These are phyloP conservation scores for Hypoxylon sp. DNA, from an alignment of 2,329 filamentous ascomycete species.

Conservation along the genomic window DNA sequence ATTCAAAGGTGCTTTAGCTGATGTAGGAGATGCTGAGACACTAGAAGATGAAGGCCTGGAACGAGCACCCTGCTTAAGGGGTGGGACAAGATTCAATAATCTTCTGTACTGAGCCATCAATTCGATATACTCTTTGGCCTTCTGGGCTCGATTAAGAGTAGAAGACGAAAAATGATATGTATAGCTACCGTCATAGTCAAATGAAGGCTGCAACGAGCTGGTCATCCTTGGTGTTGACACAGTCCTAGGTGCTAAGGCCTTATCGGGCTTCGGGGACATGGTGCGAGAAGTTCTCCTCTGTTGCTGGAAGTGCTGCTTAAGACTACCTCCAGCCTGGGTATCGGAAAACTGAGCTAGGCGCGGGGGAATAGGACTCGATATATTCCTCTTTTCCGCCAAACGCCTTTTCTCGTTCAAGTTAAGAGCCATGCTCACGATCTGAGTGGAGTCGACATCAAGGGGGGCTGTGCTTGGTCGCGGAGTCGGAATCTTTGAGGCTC, in stretches of 20 bases:
- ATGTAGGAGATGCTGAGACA: slow-evolving; percentile 59
- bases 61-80: slow-evolving; percentile 68
- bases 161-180: slow-evolving; percentile 81
- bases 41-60: slow-evolving; percentile 59
- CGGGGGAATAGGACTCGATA: slow-evolving; percentile 66
- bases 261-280: slow-evolving; percentile 70
- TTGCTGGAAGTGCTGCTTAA: slow-evolving; percentile 79
- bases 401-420: slow-evolving; percentile 86
- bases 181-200: slow-evolving; percentile 66
- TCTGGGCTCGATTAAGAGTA: slow-evolving; percentile 85
- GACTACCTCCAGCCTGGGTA: slow-evolving; percentile 68
- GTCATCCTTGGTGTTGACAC: slow-evolving; percentile 59
- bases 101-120: slow-evolving; percentile 87
- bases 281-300: slow-evolving; percentile 75
- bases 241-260: slow-evolving; percentile 58
- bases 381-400: slow-evolving; percentile 72
- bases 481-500: slow-evolving; percentile 47
- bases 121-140: slow-evolving; percentile 87
- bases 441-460: slow-evolving; percentile 82
- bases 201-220: slow-evolving; percentile 64
- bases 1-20: slow-evolving; percentile 49
- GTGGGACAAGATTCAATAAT: slow-evolving; percentile 83
- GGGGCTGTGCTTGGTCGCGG: slow-evolving; percentile 50
- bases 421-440: slow-evolving; percentile 94
- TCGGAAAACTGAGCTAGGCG: slow-evolving; percentile 68